A percentile compares a stretch with the other conserved stretches of the same genome.
Conservation (phyloP, 208 protist species). For the Trypanosomatidae sp. region DNA sequence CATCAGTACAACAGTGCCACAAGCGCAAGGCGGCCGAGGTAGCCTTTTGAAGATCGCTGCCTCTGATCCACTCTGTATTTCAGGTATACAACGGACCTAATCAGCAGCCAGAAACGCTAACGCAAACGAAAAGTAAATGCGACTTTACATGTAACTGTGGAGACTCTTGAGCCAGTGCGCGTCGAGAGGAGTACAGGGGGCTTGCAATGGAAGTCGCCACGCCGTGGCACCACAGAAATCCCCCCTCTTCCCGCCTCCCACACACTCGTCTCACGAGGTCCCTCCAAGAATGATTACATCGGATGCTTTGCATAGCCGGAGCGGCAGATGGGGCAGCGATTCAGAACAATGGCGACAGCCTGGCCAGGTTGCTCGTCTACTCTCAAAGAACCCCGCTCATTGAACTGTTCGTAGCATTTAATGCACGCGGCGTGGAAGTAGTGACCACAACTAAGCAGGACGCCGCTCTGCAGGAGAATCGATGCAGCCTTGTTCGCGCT, state of each 20-base stretch:
- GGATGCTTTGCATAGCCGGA: constrained; percentile 70
- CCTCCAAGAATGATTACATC: constrained; percentile 32
- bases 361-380: neutral
- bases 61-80: neutral
- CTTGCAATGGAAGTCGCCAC: neutral
- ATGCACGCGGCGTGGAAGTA: constrained; percentile 81
- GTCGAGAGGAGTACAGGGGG: too few relatives aligned
- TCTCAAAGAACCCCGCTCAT: constrained; percentile 44
- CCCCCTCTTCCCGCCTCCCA: neutral
- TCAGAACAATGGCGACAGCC: constrained; percentile 10
- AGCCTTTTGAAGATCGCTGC: neutral
- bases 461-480: constrained; percentile 17
- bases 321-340: constrained; percentile 80
- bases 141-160: neutral
- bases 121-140: neutral
- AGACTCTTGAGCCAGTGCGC: neutral
- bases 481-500: neutral
- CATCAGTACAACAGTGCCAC: neutral
- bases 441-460: constrained; percentile 87
- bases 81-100: neutral
- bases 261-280: neutral
- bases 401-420: constrained; percentile 69
- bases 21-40: too few relatives aligned
- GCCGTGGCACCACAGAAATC: neutral
- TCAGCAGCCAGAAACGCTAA: too few relatives aligned